Base-by-base conservation (phyloP, 331 rosid genomes). In the Quercus tomentella region DNA sequence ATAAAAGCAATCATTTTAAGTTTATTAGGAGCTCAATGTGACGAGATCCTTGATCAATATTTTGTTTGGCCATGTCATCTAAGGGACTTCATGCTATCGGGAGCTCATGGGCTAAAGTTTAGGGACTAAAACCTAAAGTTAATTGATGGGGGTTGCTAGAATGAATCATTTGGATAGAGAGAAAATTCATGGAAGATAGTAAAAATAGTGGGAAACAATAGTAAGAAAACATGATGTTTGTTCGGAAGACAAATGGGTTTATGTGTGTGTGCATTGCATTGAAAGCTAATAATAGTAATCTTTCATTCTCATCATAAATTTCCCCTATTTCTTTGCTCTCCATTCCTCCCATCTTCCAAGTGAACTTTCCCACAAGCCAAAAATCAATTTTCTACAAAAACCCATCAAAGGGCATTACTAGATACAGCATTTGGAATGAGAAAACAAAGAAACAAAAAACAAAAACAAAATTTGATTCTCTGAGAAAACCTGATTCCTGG, bases 321-420 rank as follows among this genome's bases (percentile, higher is more conserved):
- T 5, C 30, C 65, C 12, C 65, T 4, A 17, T 58, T 22, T 58
- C 17, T 60, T 60, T 43, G 22, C 22, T n/a, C 63, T 0, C 25
- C 22, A 21, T 23, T 20, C 16, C 56, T 63, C 69, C 69, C 20
- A 35, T 15, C 28, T 33, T 14, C 11, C 23, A 35, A 25, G 25
- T 58, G 5, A 75, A 74, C 77, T 82, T 77, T 74, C 76, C 75
- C 52, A 67, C 41, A 12, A 54, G 56, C 81, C 80, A 77, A 80
- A 17, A 77, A 62, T 70, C 65, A 26, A 8, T 8, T 49, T 49
- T 49, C 54, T 49, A 18, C 15, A 49, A 14, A 11, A 49, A 49
- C 45, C 25, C 28, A 67, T 67, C 14, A n/a, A 20, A 67, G 72
- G 17, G 52, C 12, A 33, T 0, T 10, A 11, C 45, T 41, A 8